These are phyloP conservation scores for Thelonectria discophora DNA, from an alignment of 2,329 filamentous ascomycete species.

Conservation along the genomic window DNA sequence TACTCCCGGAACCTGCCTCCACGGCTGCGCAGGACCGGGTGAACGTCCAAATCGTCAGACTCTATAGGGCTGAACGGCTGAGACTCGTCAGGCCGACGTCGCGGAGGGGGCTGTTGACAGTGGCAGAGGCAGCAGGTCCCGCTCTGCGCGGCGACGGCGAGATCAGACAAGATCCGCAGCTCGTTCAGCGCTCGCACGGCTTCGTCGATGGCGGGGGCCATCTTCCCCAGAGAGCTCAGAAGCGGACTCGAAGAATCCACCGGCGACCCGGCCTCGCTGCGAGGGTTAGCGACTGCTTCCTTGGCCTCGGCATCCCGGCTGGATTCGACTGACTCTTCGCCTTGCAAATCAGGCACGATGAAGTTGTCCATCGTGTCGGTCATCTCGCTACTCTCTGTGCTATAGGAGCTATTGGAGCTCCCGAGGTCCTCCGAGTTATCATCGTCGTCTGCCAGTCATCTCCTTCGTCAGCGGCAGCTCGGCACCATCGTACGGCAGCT, in stretches of 20 bases:
- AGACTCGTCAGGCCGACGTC: neutral
- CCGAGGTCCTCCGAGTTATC: neutral
- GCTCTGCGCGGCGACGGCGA: neutral
- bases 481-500: neutral
- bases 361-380: neutral
- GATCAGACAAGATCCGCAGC: neutral
- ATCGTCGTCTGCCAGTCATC: neutral
- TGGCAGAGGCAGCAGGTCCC: too few species aligned
- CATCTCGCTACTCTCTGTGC: neutral
- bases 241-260: neutral
- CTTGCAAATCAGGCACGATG: neutral
- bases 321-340: neutral
- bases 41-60: neutral
- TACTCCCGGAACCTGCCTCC: neutral
- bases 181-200: neutral
- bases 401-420: conserved; percentile 1
- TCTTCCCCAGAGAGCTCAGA: neutral
- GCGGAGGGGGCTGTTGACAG: too few species aligned
- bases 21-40: neutral
- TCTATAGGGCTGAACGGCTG: neutral
- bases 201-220: neutral
- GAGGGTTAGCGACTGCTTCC: neutral
- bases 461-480: neutral
- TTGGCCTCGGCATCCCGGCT: neutral
- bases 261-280: neutral